Percentiles rank a stretch among this genome's conserved stretches.
phyloP scores from a whole-genome alignment of 441 rosid genomes.

The Breynia disticha region DNA sequence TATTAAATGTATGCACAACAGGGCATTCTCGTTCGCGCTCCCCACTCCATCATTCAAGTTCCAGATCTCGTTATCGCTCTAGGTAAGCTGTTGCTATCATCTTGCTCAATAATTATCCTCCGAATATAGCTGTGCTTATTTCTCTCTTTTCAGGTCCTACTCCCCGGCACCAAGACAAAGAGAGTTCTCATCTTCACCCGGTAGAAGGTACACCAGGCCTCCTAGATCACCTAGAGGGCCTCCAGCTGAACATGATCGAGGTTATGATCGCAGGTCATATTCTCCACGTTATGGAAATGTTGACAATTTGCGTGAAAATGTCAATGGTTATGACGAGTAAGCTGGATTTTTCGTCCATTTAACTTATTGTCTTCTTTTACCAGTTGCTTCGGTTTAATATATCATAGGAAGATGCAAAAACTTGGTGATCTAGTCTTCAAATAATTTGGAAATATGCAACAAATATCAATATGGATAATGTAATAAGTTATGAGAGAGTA shows the following conservation, averaged over 20 bases:
- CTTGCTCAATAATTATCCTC: background rate
- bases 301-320: constrained; percentile 29
- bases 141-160: constrained; percentile 48
- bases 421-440: too few species aligned
- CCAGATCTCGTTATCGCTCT: constrained; percentile 76
- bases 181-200: constrained; percentile 65
- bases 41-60: constrained; percentile 58
- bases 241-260: constrained; percentile 51
- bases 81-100: constrained; percentile 41
- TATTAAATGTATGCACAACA: constrained; percentile 23
- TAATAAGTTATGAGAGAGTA: too few species aligned
- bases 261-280: constrained; percentile 43
- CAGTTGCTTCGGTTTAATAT: background rate
- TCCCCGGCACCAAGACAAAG: constrained; percentile 67
- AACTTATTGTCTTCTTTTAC: background rate
- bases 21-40: constrained; percentile 85
- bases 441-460: too few species aligned
- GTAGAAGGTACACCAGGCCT: constrained; percentile 49
- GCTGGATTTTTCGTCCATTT: constrained; percentile 16
- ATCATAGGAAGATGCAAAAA: too few species aligned
- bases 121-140: too few species aligned
- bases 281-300: constrained; percentile 51
- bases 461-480: too few species aligned
- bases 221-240: constrained; percentile 65
- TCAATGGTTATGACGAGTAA: constrained; percentile 48